phyloP scores from a whole-genome alignment of 192 early-diverging fungal species.

The Ambispora gerdemannii region DNA sequence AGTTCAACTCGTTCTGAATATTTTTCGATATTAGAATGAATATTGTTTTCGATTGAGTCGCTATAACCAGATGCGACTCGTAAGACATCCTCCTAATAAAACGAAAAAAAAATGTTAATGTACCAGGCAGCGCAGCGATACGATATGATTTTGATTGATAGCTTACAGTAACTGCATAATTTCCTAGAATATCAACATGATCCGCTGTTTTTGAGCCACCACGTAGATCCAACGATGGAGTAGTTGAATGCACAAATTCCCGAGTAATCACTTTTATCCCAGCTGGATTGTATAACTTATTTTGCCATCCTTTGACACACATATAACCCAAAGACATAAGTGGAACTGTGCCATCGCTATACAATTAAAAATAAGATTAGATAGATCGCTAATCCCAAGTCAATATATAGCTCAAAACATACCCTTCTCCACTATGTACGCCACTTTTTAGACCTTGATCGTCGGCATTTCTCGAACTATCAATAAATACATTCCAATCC shows the following conservation, averaged over 20 bases:
- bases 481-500: constrained; percentile 45
- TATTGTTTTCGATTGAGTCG: constrained; percentile 37
- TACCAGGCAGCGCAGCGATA: neutral
- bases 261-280: constrained; percentile 65
- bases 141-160: neutral
- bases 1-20: constrained; percentile 41
- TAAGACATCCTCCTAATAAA: constrained; percentile 35
- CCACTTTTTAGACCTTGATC: constrained; percentile 65
- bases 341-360: constrained; percentile 87
- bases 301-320: constrained; percentile 81
- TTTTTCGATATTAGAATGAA: constrained; percentile 42
- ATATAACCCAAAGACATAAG: constrained; percentile 84
- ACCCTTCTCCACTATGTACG: constrained; percentile 66
- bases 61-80: constrained; percentile 37
- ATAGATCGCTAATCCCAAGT: neutral
- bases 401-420: constrained; percentile 18
- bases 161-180: constrained; percentile 60
- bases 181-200: constrained; percentile 88
- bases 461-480: constrained; percentile 50
- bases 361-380: neutral
- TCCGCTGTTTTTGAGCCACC: constrained; percentile 75
- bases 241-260: constrained; percentile 63
- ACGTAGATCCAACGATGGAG: constrained; percentile 60
- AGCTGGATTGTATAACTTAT: constrained; percentile 77
- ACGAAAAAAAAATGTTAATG: neutral